Base-by-base conservation (phyloP, 805 yeast species). In the Lipomyces yamanashiensis region DNA sequence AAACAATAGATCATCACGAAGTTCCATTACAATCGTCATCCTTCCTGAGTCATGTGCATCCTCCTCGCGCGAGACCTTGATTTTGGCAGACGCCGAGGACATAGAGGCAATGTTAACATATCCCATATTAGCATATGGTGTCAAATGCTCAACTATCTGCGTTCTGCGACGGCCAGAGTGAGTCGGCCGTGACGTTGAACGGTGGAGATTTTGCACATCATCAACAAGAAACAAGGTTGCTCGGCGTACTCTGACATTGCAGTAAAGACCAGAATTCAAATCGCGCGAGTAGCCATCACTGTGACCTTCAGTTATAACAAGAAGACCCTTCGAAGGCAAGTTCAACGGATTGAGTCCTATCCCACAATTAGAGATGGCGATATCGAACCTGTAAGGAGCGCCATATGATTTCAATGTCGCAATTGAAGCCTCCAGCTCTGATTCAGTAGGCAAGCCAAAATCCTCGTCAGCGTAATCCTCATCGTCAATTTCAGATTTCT, bases 331-430 rank as follows among this genome's bases (percentile, higher is more conserved):
- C n/a, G 88, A 80, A 0, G 71, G 69, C 17, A 90, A 72, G 59
- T 87, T 75, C 8, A 84, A 84, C 0, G 97, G 96, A 34, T 79
- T 81, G 33, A 90, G 71, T 0, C 89, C 89, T 40, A 90, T 64
- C 0, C 84, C 78, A 62, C 87, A 82, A 63, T 88, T 88, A 12
- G 81, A 72, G 28, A 85, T 71, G 1, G 61, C 13, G 76, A 59
- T 54, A 71, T 75, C 17, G 75, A 48, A 61, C 58, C 55, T 23
- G 59, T 36, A 50, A 7, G 51, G 55, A 12, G 58, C 53, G 12
- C 56, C 57, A 36, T 21, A 10, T 7, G 60, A 34, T 41, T 45
- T 63, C 13, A 59, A 45, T 2, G 71, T 68, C 9, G 62, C 62
- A 2, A 54, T 41, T 15, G 70, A 64, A 15, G 62, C 71, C 9